Conservation (phyloP, 2,329 filamentous ascomycete genomes). For the Colletotrichum horii region DNA sequence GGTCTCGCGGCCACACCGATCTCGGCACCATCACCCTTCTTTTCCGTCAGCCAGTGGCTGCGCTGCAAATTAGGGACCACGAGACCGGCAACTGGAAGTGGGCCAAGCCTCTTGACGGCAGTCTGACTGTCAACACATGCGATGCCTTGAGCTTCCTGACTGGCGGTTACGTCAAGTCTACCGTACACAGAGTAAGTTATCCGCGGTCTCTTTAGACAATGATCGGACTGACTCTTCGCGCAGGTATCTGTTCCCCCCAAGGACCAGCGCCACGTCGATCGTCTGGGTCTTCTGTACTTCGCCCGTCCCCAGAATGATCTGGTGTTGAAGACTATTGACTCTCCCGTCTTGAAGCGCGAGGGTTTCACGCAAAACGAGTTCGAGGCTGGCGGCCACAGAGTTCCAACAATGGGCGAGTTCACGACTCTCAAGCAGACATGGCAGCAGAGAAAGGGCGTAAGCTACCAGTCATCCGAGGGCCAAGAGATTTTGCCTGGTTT, state of each 20-base stretch:
- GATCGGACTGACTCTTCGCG: background rate
- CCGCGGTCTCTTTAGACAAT: background rate
- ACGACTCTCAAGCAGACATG: conserved; percentile 40
- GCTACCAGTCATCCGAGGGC: conserved; percentile 30
- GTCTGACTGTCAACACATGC: conserved; percentile 56
- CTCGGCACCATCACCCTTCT: conserved; percentile 61
- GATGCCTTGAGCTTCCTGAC: conserved; percentile 55
- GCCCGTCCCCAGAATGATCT: conserved; percentile 48
- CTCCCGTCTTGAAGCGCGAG: conserved; percentile 37
- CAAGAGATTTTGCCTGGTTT: conserved; percentile 40
- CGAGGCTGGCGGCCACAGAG: conserved; percentile 32
- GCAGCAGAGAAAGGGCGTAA: conserved; percentile 36
- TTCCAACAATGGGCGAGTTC: conserved; percentile 43
- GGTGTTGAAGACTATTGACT: conserved; percentile 40
- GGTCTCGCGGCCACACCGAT: conserved; percentile 59
- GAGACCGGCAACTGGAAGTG: conserved; percentile 54
- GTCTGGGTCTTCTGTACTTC: conserved; percentile 57
- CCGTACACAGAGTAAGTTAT: conserved; percentile 38
- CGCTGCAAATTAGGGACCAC: conserved; percentile 57
- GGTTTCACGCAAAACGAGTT: conserved; percentile 42
- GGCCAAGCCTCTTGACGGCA: conserved; percentile 53
- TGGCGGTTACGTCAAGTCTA: conserved; percentile 50
- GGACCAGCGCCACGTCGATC: conserved; percentile 48
- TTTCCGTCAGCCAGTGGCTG: conserved; percentile 63
- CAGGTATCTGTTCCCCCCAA: conserved; percentile 42